Evolutionary conservation across 345 rosid species (phyloP).

Genomic region (Linum trigynum): DNA sequence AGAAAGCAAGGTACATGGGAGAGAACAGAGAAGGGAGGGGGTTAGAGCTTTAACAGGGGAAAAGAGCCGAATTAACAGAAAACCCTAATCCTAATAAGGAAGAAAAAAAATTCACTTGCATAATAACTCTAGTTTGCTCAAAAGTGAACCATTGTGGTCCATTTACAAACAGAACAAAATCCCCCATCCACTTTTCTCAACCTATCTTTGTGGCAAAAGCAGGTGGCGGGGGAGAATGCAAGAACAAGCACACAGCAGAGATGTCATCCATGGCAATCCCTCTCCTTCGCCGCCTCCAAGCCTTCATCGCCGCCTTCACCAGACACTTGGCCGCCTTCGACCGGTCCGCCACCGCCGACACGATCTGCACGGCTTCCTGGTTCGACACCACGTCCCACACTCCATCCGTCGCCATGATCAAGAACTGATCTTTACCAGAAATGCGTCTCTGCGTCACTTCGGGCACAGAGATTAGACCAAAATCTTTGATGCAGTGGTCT

Average conservation of each 20-base stretch:
- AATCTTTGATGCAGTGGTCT: constrained; percentile 56
- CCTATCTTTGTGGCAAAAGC: neutral
- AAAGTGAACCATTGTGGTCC: no score
- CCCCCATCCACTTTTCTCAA: neutral
- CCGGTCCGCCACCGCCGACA: neutral
- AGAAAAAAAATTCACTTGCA: no score
- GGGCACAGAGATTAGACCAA: constrained; percentile 67
- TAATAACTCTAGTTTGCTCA: no score
- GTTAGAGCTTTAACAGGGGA: no score
- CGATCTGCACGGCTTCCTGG: neutral
- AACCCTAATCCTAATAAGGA: no score
- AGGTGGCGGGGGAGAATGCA: neutral
- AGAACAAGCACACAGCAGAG: constrained; percentile 3
- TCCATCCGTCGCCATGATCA: neutral
- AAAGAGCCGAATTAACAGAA: no score
- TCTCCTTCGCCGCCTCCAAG: constrained; percentile 4
- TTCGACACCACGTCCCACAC: neutral
- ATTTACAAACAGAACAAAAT: no score
- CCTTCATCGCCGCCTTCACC: neutral
- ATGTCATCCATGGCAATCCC: constrained; percentile 11
- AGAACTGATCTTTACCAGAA: neutral
- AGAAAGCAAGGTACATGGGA: no score
- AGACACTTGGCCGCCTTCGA: constrained; percentile 10
- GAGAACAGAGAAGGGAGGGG: no score
- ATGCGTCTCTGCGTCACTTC: constrained; percentile 13